A percentile compares a stretch with the other conserved stretches of the same genome.
Evolutionary conservation across 2,329 filamentous ascomycete genomes (phyloP).

Genomic region (Magnaporthiopsis poae): DNA sequence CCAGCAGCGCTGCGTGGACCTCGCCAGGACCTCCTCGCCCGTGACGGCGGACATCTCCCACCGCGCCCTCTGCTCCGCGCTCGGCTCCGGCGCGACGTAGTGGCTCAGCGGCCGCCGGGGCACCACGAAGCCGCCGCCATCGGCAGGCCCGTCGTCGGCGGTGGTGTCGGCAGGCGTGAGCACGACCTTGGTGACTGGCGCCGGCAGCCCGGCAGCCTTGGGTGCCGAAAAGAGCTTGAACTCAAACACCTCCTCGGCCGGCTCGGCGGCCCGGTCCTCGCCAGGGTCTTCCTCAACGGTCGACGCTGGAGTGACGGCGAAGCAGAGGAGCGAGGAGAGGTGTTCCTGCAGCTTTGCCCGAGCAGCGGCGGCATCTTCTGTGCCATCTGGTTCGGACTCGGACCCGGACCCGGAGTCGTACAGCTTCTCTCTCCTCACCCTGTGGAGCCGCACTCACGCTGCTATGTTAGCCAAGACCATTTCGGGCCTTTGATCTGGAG

Average conservation of each 20-base stretch:
- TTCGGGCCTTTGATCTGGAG: not conserved
- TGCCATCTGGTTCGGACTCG: slow-evolving; percentile 15
- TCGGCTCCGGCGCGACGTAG: slow-evolving; percentile 36
- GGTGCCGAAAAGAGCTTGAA: slow-evolving; percentile 49
- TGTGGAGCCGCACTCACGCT: slow-evolving; percentile 16
- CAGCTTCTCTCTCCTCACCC: slow-evolving; percentile 47
- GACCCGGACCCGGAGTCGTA: slow-evolving; percentile 28
- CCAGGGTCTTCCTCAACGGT: slow-evolving; percentile 15
- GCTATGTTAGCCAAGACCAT: slow-evolving; percentile 9
- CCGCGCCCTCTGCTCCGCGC: slow-evolving; percentile 26
- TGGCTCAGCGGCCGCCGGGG: slow-evolving; percentile 34
- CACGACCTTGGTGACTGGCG: slow-evolving; percentile 36
- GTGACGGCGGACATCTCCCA: slow-evolving; percentile 40
- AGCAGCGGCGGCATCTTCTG: slow-evolving; percentile 27
- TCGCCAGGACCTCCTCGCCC: slow-evolving; percentile 38
- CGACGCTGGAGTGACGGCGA: slow-evolving; percentile 21
- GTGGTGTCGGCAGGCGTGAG: slow-evolving; percentile 33
- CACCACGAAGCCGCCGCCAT: slow-evolving; percentile 30
- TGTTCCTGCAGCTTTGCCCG: slow-evolving; percentile 26
- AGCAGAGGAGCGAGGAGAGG: slow-evolving; percentile 35
- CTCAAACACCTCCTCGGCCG: slow-evolving; percentile 34
- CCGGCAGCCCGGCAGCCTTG: slow-evolving; percentile 13
- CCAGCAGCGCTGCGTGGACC: slow-evolving; percentile 39
- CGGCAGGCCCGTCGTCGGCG: slow-evolving; percentile 19
- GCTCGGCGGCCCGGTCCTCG: slow-evolving; percentile 18